Evolutionary conservation across 208 protist genomes (phyloP), one percentile per base, ranked within the genome.

Genomic region (Leishmania tarentolae): DNA sequence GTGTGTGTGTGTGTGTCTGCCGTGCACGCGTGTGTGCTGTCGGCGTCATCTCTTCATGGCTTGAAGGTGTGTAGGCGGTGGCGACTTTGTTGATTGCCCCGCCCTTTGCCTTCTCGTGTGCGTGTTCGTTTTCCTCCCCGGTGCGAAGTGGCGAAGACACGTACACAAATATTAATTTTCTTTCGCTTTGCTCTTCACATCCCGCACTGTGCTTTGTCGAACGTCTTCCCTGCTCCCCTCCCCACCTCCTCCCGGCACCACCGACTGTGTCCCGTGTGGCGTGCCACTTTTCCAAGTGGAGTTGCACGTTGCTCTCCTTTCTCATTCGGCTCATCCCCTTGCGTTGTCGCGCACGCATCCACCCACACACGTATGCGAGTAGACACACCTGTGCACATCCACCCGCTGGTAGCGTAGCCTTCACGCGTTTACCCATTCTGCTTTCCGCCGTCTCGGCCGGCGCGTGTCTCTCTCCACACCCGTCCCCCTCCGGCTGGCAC

Each of bases 41-140:
- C n/a, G n/a, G n/a, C n/a, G n/a, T 59, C 68, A 31, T 75, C 24
- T 76, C 15, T 75, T 75, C 35, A 53, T 57, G 46, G 24, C 37
- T 35, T 57, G 21, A 13, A 13, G 28, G 47, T 57, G 63, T 3
- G 21, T 76, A 15, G 44, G 24, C 63, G 50, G 74, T 53, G 50
- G 50, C 50, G 50, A 53, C 50, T 35, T 66, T 28, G 21, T 69
- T 69, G 63, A 44, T n/a, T 17, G 24, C 37, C 15, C 17, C 63
- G 28, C 7, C 17, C 59, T 66, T 7, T 15, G 59, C 59, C 59
- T 15, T 28, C 17, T 7, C 31, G n/a, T n/a, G n/a, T n/a, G n/a
- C 28, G 11, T 15, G 11, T 28, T 66, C 17, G 21, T 8, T 35
- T 35, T 66, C 59, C 35, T 28, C 13, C 17, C 31, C 28, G 11